phyloP scores from a whole-genome alignment of 2,329 filamentous ascomycete species.

The Colletotrichum euphorbiae region DNA sequence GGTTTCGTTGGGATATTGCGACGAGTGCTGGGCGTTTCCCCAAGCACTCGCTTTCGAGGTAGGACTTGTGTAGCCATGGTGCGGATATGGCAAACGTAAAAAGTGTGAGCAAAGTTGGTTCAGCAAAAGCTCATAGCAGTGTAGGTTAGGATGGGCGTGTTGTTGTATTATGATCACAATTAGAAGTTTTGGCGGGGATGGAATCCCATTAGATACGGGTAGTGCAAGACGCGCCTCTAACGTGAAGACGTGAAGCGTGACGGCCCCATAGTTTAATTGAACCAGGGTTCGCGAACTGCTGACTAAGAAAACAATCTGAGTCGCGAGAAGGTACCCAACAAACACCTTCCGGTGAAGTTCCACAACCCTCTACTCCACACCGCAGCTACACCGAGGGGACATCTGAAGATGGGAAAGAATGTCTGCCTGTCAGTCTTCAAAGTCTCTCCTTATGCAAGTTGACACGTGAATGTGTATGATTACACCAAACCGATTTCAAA shows the following conservation, averaged over 20 bases:
- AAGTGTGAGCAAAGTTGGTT: slow-evolving; percentile 6
- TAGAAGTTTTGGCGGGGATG: slow-evolving; percentile 21
- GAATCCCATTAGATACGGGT: slow-evolving; percentile 28
- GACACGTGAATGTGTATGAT: too few species aligned
- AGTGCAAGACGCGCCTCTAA: slow-evolving; percentile 47
- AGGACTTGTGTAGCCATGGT: slow-evolving; percentile 64
- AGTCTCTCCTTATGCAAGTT: too few species aligned
- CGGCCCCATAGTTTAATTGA: slow-evolving; percentile 47
- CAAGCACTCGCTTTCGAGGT: slow-evolving; percentile 79
- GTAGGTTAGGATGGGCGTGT: background rate
- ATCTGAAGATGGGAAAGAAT: background rate
- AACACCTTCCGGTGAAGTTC: background rate
- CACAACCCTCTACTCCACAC: too few species aligned
- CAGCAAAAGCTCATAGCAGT: slow-evolving; percentile 26
- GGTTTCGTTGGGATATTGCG: slow-evolving; percentile 71
- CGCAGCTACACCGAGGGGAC: too few species aligned
- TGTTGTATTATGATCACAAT: slow-evolving; percentile 33
- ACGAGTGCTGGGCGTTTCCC: slow-evolving; percentile 73
- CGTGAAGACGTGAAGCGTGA: slow-evolving; percentile 55
- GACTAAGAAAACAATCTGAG: background rate
- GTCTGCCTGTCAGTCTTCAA: too few species aligned
- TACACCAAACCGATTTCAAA: too few species aligned
- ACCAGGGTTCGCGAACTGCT: slow-evolving; percentile 6
- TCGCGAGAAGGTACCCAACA: background rate
- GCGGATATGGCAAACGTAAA: slow-evolving; percentile 9